Percentiles rank a stretch among this genome's conserved stretches.
Conservation (phyloP, 805 yeast genomes). For the Wickerhamiella lipophila region DNA sequence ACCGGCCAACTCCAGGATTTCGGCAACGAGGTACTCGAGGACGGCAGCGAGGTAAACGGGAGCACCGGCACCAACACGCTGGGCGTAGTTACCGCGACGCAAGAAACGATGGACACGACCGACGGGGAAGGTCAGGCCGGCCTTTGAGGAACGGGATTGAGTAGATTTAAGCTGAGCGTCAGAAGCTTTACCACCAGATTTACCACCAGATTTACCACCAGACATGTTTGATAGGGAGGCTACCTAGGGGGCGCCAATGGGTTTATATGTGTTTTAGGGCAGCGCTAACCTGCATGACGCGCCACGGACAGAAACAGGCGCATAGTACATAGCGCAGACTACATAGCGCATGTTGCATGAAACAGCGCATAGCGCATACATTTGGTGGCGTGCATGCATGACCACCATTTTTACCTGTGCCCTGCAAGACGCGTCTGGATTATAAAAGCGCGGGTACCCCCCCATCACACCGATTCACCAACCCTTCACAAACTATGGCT, state of each 20-base stretch:
- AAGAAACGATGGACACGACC: slow-evolving; percentile 97
- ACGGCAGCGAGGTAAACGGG: slow-evolving; percentile 95
- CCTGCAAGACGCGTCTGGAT: slow-evolving; percentile 2
- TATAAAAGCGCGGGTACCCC: slow-evolving; percentile 3
- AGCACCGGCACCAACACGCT: slow-evolving; percentile 98
- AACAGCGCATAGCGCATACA: neutral
- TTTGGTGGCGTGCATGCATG: slow-evolving; percentile 6
- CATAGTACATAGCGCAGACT: too few relatives aligned
- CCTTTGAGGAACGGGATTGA: slow-evolving; percentile 96
- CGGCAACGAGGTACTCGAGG: slow-evolving; percentile 93
- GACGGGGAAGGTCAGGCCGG: slow-evolving; percentile 98
- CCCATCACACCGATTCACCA: neutral
- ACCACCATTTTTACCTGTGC: neutral
- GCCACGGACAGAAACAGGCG: too few relatives aligned
- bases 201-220: slow-evolving; percentile 38
- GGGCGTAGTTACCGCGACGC: slow-evolving; percentile 81
- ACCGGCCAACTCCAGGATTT: slow-evolving; percentile 96
- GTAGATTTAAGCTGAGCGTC: slow-evolving; percentile 79
- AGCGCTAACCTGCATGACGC: neutral
- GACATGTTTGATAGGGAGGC: slow-evolving; percentile 44
- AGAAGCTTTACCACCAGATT: slow-evolving; percentile 86
- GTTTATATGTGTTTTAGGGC: slow-evolving; percentile 1
- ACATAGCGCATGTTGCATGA: too few relatives aligned
- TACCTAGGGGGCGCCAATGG: neutral
- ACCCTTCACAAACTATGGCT: neutral